Conservation (phyloP, 2,329 filamentous ascomycete genomes). For the Epichloe bromicola region DNA sequence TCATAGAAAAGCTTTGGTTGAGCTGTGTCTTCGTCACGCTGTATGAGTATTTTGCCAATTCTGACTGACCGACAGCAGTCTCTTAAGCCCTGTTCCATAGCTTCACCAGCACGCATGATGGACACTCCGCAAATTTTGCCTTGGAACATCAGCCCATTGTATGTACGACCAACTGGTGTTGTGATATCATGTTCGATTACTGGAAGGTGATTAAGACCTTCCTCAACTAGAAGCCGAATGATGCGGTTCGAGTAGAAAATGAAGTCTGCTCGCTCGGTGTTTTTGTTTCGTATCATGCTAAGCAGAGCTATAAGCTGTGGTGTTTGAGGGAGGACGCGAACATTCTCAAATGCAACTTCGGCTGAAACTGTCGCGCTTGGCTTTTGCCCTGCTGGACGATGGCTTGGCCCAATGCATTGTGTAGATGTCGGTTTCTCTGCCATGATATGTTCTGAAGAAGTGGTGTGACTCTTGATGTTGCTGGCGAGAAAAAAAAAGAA, state of each 20-base stretch:
- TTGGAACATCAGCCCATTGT: constrained; percentile 86
- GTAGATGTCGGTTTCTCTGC: constrained; percentile 20
- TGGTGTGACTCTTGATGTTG: background rate
- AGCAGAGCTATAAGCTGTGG: constrained; percentile 87
- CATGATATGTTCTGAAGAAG: background rate
- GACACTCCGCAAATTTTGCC: constrained; percentile 98
- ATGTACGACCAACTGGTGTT: constrained; percentile 78
- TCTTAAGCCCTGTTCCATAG: constrained; percentile 93
- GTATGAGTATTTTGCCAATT: constrained; percentile 97
- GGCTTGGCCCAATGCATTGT: constrained; percentile 67
- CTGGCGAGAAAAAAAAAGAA: no score
- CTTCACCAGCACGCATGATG: constrained; percentile 95
- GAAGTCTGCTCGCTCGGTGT: constrained; percentile 86
- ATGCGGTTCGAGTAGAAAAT: constrained; percentile 99
- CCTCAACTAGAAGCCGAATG: constrained; percentile 89
- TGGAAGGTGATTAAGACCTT: constrained; percentile 91
- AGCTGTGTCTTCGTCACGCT: constrained; percentile 88
- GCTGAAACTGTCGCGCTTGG: constrained; percentile 83
- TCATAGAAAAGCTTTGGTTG: constrained; percentile 94
- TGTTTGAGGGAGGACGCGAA: constrained; percentile 83
- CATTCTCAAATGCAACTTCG: constrained; percentile 68
- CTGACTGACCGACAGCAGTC: constrained; percentile 97
- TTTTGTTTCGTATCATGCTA: constrained; percentile 90
- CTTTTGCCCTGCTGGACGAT: constrained; percentile 63
- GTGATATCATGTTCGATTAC: constrained; percentile 80